Conservation (phyloP, 345 rosid species). For the Lenwebbia sp. region DNA sequence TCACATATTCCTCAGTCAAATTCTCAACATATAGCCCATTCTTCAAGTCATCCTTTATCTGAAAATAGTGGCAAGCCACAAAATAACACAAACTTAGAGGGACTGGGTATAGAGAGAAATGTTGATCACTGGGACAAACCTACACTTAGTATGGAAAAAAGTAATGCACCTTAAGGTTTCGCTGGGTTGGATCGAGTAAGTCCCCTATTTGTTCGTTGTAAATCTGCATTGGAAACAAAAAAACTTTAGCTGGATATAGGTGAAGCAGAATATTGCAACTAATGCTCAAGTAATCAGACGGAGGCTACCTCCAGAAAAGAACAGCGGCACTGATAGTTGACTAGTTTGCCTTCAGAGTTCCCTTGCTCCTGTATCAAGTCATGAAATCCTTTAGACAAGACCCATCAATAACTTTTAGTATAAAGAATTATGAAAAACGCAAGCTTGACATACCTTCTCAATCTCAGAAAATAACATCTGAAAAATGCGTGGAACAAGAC, state of each 20-base stretch:
- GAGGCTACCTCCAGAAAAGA: slow-evolving; percentile 83
- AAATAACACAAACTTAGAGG: not conserved
- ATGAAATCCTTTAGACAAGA: slow-evolving; percentile 1
- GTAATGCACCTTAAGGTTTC: slow-evolving; percentile 70
- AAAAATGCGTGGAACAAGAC: slow-evolving; percentile 84
- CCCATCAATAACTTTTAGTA: not conserved
- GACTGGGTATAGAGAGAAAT: not conserved
- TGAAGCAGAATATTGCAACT: not conserved
- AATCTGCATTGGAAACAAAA: slow-evolving; percentile 36
- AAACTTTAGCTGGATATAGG: not conserved
- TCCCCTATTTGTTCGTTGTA: slow-evolving; percentile 89
- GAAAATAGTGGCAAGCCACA: slow-evolving; percentile 7
- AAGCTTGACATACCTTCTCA: slow-evolving; percentile 40
- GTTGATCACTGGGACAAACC: not conserved
- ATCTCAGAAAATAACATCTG: slow-evolving; percentile 76
- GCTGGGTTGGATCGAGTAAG: slow-evolving; percentile 81
- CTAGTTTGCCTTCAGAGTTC: slow-evolving; percentile 52
- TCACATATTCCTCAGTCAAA: slow-evolving; percentile 81
- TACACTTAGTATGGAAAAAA: not conserved
- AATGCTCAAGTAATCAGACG: not conserved
- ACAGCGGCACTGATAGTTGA: slow-evolving; percentile 90
- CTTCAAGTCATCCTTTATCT: slow-evolving; percentile 79
- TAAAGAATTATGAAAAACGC: not conserved
- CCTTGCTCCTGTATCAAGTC: slow-evolving; percentile 49
- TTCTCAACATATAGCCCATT: slow-evolving; percentile 79